Conservation (phyloP, 2,329 filamentous ascomycete species). For the Mycocentrospora acerina region DNA sequence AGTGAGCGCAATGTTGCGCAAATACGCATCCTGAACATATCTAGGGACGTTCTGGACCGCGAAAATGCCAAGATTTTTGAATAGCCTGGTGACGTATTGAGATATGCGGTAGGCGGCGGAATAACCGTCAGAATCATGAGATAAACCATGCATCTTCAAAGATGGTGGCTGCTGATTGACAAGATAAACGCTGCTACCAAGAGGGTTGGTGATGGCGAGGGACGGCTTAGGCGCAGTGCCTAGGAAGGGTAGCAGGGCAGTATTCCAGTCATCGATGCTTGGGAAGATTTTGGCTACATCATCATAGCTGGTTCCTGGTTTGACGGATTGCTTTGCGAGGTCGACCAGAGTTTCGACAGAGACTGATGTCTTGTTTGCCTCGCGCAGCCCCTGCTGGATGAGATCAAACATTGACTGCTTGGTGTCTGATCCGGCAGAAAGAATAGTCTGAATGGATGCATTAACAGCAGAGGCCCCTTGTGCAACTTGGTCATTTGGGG, state of each 20-base stretch:
- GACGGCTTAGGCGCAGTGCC: conserved; percentile 58
- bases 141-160: conserved; percentile 33
- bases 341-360: conserved; percentile 60
- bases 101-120: conserved; percentile 76
- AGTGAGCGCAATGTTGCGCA: conserved; percentile 56
- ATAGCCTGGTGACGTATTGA: conserved; percentile 65
- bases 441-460: conserved; percentile 36
- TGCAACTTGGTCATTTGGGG: conserved; percentile 53
- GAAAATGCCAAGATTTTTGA: conserved; percentile 48
- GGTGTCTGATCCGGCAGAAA: conserved; percentile 42
- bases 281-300: conserved; percentile 60
- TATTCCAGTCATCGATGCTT: conserved; percentile 63
- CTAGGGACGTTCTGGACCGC: conserved; percentile 36
- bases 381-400: conserved; percentile 53
- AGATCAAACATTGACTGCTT: conserved; percentile 54
- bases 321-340: conserved; percentile 54
- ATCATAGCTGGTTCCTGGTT: conserved; percentile 29
- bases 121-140: conserved; percentile 67
- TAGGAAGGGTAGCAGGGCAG: conserved; percentile 61
- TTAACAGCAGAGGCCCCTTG: conserved; percentile 45
- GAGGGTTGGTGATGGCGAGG: conserved; percentile 70
- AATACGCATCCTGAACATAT: conserved; percentile 31
- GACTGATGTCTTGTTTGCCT: conserved; percentile 44
- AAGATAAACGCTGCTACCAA: conserved; percentile 71
- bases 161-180: conserved; percentile 42